phyloP scores from a whole-genome alignment of 805 yeast species.

The Metschnikowia arizonensis region DNA sequence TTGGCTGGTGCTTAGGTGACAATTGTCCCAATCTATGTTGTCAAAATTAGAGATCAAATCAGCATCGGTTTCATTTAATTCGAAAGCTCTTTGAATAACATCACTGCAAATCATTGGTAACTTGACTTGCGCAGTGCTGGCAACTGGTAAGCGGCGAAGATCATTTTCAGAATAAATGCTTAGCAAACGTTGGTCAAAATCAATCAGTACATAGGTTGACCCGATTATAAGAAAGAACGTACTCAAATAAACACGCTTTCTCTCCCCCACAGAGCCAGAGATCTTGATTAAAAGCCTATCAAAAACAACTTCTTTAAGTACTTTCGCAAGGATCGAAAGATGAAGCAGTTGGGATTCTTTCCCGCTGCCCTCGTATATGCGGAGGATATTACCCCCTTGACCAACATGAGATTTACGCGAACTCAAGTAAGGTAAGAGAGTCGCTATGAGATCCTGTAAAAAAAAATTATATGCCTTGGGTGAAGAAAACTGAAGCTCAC shows the following conservation, averaged over 20 bases:
- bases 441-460: conserved; percentile 1
- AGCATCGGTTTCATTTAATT: not conserved
- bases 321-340: conserved; percentile 12
- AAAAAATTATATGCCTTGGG: conserved; percentile 3
- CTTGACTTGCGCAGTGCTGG: not conserved
- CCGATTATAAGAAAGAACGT: conserved; percentile 10
- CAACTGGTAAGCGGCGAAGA: conserved; percentile 7
- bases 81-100: conserved; percentile 10
- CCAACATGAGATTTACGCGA: conserved; percentile 1
- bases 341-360: conserved; percentile 7
- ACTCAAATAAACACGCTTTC: conserved; percentile 3
- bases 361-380: conserved; percentile 13
- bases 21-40: conserved; percentile 6
- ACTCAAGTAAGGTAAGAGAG: conserved; percentile 5
- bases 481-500: conserved; percentile 7
- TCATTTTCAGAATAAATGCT: conserved; percentile 6
- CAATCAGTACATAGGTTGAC: conserved; percentile 8
- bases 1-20: conserved; percentile 8
- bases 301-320: conserved; percentile 12
- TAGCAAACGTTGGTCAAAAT: conserved; percentile 5
- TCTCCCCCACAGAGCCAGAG: not conserved
- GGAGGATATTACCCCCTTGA: conserved; percentile 13
- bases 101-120: conserved; percentile 2
- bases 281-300: conserved; percentile 2
- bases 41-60: not conserved